These are phyloP conservation scores for Russula sp. DNA, from an alignment of 768 basidiomycete species.

Conservation along the genomic window DNA sequence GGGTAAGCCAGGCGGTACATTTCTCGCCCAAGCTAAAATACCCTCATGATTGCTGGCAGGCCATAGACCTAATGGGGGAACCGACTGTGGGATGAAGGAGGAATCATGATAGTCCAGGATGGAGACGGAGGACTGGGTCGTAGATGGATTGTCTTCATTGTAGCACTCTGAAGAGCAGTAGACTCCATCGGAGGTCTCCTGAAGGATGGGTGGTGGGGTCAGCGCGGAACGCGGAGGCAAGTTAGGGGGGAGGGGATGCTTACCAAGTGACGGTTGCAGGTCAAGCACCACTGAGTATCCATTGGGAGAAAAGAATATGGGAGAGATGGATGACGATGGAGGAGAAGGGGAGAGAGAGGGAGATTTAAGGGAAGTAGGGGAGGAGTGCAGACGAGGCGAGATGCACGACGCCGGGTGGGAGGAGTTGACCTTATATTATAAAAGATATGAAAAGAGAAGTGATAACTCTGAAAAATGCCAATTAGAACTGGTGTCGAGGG, in stretches of 20 bases:
- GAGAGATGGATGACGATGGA: slow-evolving; percentile 19
- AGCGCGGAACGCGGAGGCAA: slow-evolving; percentile 17
- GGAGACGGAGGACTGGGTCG: slow-evolving; percentile 14
- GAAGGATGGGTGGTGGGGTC: slow-evolving; percentile 19
- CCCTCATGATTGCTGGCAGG: slow-evolving; percentile 35
- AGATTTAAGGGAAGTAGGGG: slow-evolving; percentile 1
- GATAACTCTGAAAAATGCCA: slow-evolving; percentile 9
- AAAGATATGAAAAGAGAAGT: slow-evolving; percentile 8
- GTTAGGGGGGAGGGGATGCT: slow-evolving; percentile 26
- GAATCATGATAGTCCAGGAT: slow-evolving; percentile 14
- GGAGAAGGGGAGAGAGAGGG: slow-evolving; percentile 20
- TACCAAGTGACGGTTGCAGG: slow-evolving; percentile 54
- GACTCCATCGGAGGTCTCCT: slow-evolving; percentile 31
- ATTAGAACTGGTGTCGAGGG: slow-evolving; percentile 2
- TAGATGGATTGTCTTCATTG: slow-evolving; percentile 28
- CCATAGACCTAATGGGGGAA: slow-evolving; percentile 11
- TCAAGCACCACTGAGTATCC: slow-evolving; percentile 68
- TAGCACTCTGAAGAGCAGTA: slow-evolving; percentile 51
- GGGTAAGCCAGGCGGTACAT: slow-evolving; percentile 25
- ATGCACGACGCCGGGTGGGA: neutral
- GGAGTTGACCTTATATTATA: slow-evolving; percentile 16
- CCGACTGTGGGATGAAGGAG: slow-evolving; percentile 4
- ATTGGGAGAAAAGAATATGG: slow-evolving; percentile 29
- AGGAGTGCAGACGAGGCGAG: slow-evolving; percentile 7
- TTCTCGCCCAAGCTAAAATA: slow-evolving; percentile 37